Evolutionary conservation across 2,329 filamentous ascomycete genomes (phyloP).

Genomic region (Lachnellula hyalina): DNA sequence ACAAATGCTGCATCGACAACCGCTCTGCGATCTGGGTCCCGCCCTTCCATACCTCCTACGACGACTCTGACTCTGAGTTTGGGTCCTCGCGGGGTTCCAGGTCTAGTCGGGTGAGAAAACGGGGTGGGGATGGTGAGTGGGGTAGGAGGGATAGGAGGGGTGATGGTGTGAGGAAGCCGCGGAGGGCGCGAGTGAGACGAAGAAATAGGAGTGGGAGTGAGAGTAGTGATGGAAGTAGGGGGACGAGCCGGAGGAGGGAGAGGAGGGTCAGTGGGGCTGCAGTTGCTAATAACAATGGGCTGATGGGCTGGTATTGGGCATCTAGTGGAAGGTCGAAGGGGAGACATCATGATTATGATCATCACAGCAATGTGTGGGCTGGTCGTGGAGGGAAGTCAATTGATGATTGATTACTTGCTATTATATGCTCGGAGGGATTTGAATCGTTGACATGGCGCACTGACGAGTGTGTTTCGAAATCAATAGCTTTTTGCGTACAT

Average conservation of each 20-base stretch:
- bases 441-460: too few species aligned
- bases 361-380: background rate
- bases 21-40: background rate
- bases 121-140: background rate
- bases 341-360: background rate
- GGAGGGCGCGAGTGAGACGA: background rate
- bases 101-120: background rate
- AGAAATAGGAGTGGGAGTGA: background rate
- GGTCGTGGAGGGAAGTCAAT: background rate
- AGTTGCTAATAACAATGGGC: background rate
- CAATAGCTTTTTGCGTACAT: too few species aligned
- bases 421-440: background rate
- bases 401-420: background rate
- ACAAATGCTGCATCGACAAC: slow-evolving; percentile 20
- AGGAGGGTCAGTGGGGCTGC: background rate
- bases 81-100: background rate
- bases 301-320: background rate
- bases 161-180: slow-evolving; percentile 5
- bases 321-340: background rate
- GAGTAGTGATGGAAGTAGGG: background rate
- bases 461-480: too few species aligned
- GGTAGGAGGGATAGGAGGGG: background rate
- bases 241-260: background rate
- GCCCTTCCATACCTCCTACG: background rate
- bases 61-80: slow-evolving; percentile 6